These are phyloP conservation scores for Alternaria arborescens DNA, from an alignment of 2,329 filamentous ascomycete species.

Conservation along the genomic window DNA sequence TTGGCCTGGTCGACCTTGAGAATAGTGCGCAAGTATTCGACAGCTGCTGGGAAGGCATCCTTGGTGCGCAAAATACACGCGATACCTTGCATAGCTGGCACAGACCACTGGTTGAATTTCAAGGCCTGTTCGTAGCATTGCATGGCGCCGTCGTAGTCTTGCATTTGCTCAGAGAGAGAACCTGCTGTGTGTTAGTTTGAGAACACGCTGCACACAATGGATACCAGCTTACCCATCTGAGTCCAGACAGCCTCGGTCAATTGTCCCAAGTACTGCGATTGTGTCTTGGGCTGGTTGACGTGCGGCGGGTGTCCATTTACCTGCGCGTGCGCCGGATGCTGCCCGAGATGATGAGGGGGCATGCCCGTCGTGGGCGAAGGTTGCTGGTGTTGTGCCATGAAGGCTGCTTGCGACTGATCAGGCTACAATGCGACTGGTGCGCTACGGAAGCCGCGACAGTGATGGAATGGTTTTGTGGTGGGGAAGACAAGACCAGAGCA, in stretches of 20 bases:
- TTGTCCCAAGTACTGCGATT: constrained; percentile 76
- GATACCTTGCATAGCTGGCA: constrained; percentile 92
- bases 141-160: constrained; percentile 88
- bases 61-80: constrained; percentile 89
- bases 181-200: constrained; percentile 62
- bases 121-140: constrained; percentile 90
- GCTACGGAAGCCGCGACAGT: constrained; percentile 20
- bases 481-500: constrained; percentile 10
- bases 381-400: constrained; percentile 77
- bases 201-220: constrained; percentile 20
- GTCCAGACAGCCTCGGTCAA: constrained; percentile 92
- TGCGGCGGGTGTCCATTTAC: constrained; percentile 65
- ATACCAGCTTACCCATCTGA: constrained; percentile 76
- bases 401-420: constrained; percentile 14
- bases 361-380: constrained; percentile 81
- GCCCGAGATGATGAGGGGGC: constrained; percentile 70
- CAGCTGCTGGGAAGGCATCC: constrained; percentile 91
- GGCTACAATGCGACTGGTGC: constrained; percentile 21
- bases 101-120: constrained; percentile 85
- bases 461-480: constrained; percentile 16
- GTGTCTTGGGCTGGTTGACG: constrained; percentile 66
- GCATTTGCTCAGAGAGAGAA: constrained; percentile 84
- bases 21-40: constrained; percentile 91
- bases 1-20: constrained; percentile 88
- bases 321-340: constrained; percentile 68